These are phyloP conservation scores for Corrigiola litoralis DNA, from an alignment of 179 eudicot genomes.

Conservation along the genomic window DNA sequence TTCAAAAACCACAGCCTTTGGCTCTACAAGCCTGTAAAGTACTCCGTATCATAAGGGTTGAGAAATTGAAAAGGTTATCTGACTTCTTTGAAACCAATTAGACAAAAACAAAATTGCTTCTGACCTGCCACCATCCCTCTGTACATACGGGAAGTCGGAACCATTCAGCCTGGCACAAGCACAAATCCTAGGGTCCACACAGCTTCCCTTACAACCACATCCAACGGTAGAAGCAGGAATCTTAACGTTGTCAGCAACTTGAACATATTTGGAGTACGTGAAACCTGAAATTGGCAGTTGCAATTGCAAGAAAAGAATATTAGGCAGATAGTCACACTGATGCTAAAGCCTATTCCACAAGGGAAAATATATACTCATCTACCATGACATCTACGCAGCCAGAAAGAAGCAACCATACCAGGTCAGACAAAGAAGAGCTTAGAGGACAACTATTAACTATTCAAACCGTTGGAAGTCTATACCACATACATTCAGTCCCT, in stretches of 20 bases:
- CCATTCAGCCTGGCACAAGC: constrained; percentile 81
- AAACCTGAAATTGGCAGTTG: constrained; percentile 35
- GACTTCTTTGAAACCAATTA: neutral
- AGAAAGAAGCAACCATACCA: too few relatives aligned
- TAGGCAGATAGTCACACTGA: neutral
- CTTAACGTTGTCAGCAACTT: constrained; percentile 41
- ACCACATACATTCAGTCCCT: too few relatives aligned
- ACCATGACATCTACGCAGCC: neutral
- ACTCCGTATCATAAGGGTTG: constrained; percentile 2
- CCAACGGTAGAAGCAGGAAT: constrained; percentile 53
- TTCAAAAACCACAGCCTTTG: constrained; percentile 85
- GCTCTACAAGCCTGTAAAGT: constrained; percentile 62
- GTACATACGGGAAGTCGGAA: constrained; percentile 81
- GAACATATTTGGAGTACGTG: constrained; percentile 40
- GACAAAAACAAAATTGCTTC: neutral
- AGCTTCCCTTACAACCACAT: constrained; percentile 55
- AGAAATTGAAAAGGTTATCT: neutral
- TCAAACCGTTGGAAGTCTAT: too few relatives aligned
- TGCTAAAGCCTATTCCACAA: too few relatives aligned
- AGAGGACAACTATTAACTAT: too few relatives aligned
- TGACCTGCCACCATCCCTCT: constrained; percentile 81
- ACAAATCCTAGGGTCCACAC: constrained; percentile 57
- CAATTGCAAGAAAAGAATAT: constrained; percentile 1
- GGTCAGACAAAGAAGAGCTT: too few relatives aligned
- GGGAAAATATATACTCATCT: neutral